Conservation (phyloP, 192 early-diverging fungal species). For the Paraglomus brasilianum region DNA sequence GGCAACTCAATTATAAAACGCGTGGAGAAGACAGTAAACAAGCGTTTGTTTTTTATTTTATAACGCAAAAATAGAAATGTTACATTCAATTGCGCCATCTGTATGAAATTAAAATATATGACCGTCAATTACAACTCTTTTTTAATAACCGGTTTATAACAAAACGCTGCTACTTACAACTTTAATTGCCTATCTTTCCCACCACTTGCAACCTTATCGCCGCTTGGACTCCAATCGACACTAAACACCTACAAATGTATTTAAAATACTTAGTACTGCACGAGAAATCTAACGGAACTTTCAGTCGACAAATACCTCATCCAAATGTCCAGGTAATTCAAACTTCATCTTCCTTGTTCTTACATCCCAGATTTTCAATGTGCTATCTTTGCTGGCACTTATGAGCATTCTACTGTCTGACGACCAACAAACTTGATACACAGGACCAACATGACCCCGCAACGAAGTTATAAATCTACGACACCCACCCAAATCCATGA, state of each 20-base stretch:
- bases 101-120: too few relatives aligned
- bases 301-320: constrained; percentile 55
- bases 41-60: too few relatives aligned
- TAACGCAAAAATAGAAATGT: too few relatives aligned
- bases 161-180: too few relatives aligned
- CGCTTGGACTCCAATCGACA: constrained; percentile 94
- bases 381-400: constrained; percentile 88
- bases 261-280: neutral
- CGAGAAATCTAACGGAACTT: neutral
- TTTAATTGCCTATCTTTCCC: constrained; percentile 91
- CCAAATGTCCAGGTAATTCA: constrained; percentile 94
- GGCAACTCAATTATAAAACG: too few relatives aligned
- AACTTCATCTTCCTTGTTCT: constrained; percentile 87
- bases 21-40: too few relatives aligned
- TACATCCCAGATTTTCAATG: constrained; percentile 92
- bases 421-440: constrained; percentile 96
- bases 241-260: constrained; percentile 64
- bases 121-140: too few relatives aligned
- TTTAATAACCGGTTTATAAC: too few relatives aligned
- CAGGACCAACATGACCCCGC: constrained; percentile 92
- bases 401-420: constrained; percentile 90
- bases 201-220: constrained; percentile 89
- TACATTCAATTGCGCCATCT: too few relatives aligned
- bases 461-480: constrained; percentile 79
- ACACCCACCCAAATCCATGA: too few relatives aligned